Evolutionary conservation across 768 basidiomycete species (phyloP).

Genomic region (Myochromella boudieri): DNA sequence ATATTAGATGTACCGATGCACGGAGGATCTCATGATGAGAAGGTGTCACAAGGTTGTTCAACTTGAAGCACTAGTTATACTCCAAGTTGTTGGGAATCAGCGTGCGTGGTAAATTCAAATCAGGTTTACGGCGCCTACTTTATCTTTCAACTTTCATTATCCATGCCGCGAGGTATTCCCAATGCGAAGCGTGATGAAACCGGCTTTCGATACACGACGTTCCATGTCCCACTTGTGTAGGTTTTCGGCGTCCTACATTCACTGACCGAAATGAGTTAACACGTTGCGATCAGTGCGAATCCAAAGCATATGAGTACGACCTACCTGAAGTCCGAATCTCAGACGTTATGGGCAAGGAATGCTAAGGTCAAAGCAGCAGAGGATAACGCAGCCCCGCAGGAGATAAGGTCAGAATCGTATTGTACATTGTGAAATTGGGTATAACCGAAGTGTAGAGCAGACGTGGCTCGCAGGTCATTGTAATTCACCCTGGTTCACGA

Average conservation of each 20-base stretch:
- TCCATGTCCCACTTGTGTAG: constrained; percentile 77
- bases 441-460: constrained; percentile 38
- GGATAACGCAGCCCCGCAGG: constrained; percentile 36
- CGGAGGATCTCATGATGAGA: too few species aligned
- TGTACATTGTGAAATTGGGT: constrained; percentile 15
- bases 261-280: constrained; percentile 3
- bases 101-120: too few species aligned
- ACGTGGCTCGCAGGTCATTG: constrained; percentile 76
- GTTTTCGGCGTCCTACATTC: constrained; percentile 16
- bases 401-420: constrained; percentile 44
- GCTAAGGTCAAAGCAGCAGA: constrained; percentile 50
- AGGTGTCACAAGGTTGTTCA: too few species aligned
- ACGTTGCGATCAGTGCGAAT: constrained; percentile 51
- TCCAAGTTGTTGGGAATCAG: too few species aligned
- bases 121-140: too few species aligned
- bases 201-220: constrained; percentile 78
- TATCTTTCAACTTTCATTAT: constrained; percentile 3
- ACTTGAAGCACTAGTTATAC: too few species aligned
- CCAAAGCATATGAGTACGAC: constrained; percentile 78
- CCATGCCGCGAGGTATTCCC: constrained; percentile 84
- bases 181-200: constrained; percentile 80
- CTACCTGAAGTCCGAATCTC: constrained; percentile 76
- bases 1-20: too few species aligned
- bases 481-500: constrained; percentile 80
- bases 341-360: constrained; percentile 75